These are phyloP conservation scores for Paramicrosporidium saccamoebae DNA, from an alignment of 371 early-diverging fungal genomes.

Conservation along the genomic window DNA sequence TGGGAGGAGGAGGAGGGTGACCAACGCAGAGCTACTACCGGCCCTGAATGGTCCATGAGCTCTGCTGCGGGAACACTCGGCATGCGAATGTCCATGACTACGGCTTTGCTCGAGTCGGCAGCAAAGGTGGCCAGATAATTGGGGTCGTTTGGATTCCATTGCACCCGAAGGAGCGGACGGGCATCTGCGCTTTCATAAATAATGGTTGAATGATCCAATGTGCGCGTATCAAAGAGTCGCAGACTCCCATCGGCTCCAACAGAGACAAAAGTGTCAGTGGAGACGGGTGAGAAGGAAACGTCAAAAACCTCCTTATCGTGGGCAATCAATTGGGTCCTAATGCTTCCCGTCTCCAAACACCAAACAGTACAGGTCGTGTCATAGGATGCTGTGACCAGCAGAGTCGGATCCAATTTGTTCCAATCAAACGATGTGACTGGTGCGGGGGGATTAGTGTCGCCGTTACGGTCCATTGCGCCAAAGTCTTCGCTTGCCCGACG, in stretches of 20 bases:
- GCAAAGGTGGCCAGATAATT: conserved; percentile 69
- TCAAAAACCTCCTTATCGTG: conserved; percentile 90
- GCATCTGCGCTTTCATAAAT: conserved; percentile 57
- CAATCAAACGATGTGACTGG: conserved; percentile 87
- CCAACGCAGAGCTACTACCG: too few species aligned
- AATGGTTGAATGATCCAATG: conserved; percentile 75
- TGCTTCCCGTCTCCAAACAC: conserved; percentile 69
- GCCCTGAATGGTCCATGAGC: conserved; percentile 35
- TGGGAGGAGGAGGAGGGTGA: too few species aligned
- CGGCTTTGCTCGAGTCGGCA: conserved; percentile 32
- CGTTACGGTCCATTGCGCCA: too few species aligned
- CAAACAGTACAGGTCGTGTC: conserved; percentile 94
- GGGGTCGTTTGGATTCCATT: conserved; percentile 53
- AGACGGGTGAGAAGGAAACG: conserved; percentile 51
- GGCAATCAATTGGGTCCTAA: conserved; percentile 85
- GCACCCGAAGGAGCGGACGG: conserved; percentile 25
- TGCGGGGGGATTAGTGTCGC: too few species aligned
- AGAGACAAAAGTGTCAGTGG: conserved; percentile 63
- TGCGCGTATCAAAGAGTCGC: conserved; percentile 74
- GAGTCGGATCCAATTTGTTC: conserved; percentile 45
- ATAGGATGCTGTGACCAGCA: conserved; percentile 60
- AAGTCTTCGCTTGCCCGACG: too few species aligned
- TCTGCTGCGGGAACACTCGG: conserved; percentile 58
- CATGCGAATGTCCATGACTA: conserved; percentile 56
- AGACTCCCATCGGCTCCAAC: conserved; percentile 86